A percentile compares a stretch with the other conserved stretches of the same genome.
Conservation (phyloP, 495 filamentous ascomycete species). For the Bathelium albidoporum region DNA sequence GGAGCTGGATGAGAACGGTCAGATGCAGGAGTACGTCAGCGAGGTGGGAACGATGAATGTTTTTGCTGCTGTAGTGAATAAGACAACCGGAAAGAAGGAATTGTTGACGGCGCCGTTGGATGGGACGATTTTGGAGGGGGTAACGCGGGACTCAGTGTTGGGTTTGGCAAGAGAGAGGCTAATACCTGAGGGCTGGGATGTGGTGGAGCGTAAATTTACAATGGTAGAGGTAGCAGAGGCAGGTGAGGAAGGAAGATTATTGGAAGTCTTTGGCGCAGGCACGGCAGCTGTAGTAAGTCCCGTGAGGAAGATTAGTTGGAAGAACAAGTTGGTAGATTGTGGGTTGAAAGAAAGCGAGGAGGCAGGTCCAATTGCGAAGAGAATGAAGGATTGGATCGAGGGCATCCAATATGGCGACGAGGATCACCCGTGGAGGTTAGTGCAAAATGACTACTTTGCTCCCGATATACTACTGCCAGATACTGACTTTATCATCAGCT, state of each 20-base stretch:
- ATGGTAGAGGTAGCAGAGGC: constrained; percentile 77
- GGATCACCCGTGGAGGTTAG: constrained; percentile 65
- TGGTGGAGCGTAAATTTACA: constrained; percentile 79
- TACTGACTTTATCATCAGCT: neutral
- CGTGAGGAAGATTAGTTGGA: constrained; percentile 77
- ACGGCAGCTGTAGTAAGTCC: constrained; percentile 81
- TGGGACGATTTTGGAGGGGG: constrained; percentile 93
- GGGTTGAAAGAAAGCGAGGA: constrained; percentile 67
- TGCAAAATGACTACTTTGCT: neutral
- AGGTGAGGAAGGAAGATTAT: constrained; percentile 66
- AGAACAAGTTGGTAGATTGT: constrained; percentile 65
- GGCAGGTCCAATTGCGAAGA: constrained; percentile 69
- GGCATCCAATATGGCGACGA: constrained; percentile 90
- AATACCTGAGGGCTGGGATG: constrained; percentile 72
- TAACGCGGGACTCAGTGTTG: constrained; percentile 82
- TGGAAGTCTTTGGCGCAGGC: constrained; percentile 89
- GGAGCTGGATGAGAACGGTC: constrained; percentile 86
- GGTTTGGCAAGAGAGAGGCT: constrained; percentile 73
- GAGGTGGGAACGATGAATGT: constrained; percentile 99
- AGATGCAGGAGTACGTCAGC: constrained; percentile 72
- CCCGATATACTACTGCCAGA: neutral
- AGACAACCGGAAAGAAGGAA: constrained; percentile 77
- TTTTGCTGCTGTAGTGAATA: constrained; percentile 70
- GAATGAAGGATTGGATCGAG: constrained; percentile 95
- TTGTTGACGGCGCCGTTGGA: constrained; percentile 87